phyloP scores from a whole-genome alignment of 257 asterid genomes.

The Fraxinus americana region DNA sequence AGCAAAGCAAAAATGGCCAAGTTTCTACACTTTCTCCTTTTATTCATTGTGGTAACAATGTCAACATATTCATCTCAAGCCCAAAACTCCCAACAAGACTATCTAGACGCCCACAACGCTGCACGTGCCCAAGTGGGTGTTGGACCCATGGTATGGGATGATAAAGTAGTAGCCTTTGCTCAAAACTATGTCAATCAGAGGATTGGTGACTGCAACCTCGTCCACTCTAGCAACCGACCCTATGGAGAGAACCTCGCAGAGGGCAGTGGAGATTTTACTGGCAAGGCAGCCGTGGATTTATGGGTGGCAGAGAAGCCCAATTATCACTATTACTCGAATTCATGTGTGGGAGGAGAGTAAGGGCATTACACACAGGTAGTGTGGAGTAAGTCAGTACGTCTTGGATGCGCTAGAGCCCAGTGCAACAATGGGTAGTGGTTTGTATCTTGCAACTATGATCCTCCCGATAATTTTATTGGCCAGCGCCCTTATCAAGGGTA shows the following conservation, averaged over 20 bases:
- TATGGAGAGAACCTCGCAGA: slow-evolving; percentile 52
- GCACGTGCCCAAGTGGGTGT: slow-evolving; percentile 46
- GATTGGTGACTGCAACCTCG: slow-evolving; percentile 41
- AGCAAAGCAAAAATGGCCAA: too few relatives aligned
- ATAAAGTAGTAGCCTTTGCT: slow-evolving; percentile 42
- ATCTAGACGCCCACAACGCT: slow-evolving; percentile 46
- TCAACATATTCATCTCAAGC: too few relatives aligned
- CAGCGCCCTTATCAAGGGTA: slow-evolving; percentile 39
- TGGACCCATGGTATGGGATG: slow-evolving; percentile 48
- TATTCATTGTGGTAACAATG: too few relatives aligned
- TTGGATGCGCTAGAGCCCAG: slow-evolving; percentile 45
- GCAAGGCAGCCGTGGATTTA: slow-evolving; percentile 29
- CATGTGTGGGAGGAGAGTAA: slow-evolving; percentile 33
- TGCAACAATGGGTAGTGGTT: slow-evolving; percentile 40
- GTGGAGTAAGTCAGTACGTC: slow-evolving; percentile 38
- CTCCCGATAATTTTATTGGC: slow-evolving; percentile 41
- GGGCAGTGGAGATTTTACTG: slow-evolving; percentile 33
- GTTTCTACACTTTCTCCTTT: too few relatives aligned
- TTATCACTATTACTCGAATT: slow-evolving; percentile 35
- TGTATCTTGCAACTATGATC: slow-evolving; percentile 50
- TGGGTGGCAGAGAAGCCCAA: slow-evolving; percentile 42
- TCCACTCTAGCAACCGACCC: slow-evolving; percentile 34
- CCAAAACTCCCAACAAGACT: too few relatives aligned
- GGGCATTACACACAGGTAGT: slow-evolving; percentile 57
- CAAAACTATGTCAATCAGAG: slow-evolving; percentile 39